Percentiles rank a stretch among this genome's conserved stretches.
phyloP scores from a whole-genome alignment of 208 protist species.

The Trypanosomatidae sp. region DNA sequence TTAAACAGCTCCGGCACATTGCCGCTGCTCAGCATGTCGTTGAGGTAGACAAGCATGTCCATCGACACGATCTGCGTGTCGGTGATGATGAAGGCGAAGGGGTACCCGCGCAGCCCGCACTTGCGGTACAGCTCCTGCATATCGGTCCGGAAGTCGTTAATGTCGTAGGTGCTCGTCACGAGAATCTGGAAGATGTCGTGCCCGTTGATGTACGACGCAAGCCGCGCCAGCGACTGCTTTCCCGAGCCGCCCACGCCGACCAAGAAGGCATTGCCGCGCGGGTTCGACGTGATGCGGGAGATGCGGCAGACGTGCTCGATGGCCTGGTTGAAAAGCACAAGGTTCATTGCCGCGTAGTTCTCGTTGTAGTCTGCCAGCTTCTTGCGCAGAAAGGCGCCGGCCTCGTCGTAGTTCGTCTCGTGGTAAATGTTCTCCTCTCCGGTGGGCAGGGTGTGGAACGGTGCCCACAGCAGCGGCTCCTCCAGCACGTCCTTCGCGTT shows the following conservation, averaged over 20 bases:
- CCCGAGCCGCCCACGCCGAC: conserved; percentile 95
- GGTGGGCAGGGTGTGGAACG: conserved; percentile 85
- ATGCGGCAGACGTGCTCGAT: conserved; percentile 98
- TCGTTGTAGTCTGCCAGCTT: conserved; percentile 97
- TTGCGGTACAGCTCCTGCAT: conserved; percentile 97
- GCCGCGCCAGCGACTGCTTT: conserved; percentile 94
- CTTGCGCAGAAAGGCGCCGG: conserved; percentile 83
- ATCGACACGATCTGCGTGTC: conserved; percentile 97
- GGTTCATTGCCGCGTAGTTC: conserved; percentile 95
- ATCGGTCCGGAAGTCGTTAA: conserved; percentile 96
- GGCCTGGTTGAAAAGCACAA: conserved; percentile 98
- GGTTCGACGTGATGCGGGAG: conserved; percentile 95
- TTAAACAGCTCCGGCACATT: conserved; percentile 97
- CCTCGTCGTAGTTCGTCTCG: conserved; percentile 79
- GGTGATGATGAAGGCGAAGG: conserved; percentile 97
- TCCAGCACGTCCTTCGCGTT: conserved; percentile 79
- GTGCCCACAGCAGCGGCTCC: conserved; percentile 95
- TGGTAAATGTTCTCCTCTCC: conserved; percentile 92
- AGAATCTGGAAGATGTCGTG: conserved; percentile 98
- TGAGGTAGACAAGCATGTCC: conserved; percentile 97
- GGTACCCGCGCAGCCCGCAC: conserved; percentile 94
- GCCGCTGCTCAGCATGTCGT: conserved; percentile 97
- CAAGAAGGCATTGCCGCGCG: conserved; percentile 96
- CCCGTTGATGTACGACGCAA: conserved; percentile 96
- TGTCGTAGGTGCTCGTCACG: conserved; percentile 96